Base-by-base conservation (phyloP, 2,329 filamentous ascomycete genomes). In the Diaporthe citriasiana region DNA sequence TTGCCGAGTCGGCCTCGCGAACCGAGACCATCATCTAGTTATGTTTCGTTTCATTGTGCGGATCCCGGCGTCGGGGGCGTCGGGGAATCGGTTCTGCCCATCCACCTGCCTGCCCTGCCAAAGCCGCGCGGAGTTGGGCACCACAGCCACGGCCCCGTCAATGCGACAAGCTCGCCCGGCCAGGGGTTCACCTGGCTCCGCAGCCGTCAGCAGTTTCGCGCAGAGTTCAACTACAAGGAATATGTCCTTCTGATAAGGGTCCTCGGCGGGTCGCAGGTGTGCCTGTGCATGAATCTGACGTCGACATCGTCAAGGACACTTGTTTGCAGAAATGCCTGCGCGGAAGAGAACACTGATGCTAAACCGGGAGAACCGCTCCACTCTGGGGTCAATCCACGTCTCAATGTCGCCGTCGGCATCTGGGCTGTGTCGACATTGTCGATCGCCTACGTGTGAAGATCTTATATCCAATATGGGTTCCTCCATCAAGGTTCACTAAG, bases 141-240 rank as follows among this genome's bases (percentile, higher is more conserved):
- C 63, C 63, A 68, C 47, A 68, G 63, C 63, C 63, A 68, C 63
- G 47, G 22, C 63, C n/a, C 53, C n/a, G 63, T 68, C 63, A 68
- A 68, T 68, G 63, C 63, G 17, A 53, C 45, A 66, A 40, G 45
- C 45, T 27, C 15, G 2, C 13, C 59, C 15, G 63, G 47, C 63
- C 63, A 68, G 63, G 63, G 63, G 47, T 68, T 53, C 63, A 53
- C 63, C 47, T 40, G 63, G 30, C 47, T 27, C 30, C 8, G 33
- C 27, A 38, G n/a, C 63, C 15, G 33, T 68, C 63, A 68, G 38
- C 15, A 2, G 63, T 68, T 53, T 53, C 63, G 40, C 63, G 33
- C 63, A 68, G n/a, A 68, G 63, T 68, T 68, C 47, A n/a, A 40
- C 63, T n/a, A 68, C 47, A 27, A 68, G 63, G 47, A 53, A 53